phyloP scores from a whole-genome alignment of 192 early-diverging fungal genomes.

The Coemansia sp. region DNA sequence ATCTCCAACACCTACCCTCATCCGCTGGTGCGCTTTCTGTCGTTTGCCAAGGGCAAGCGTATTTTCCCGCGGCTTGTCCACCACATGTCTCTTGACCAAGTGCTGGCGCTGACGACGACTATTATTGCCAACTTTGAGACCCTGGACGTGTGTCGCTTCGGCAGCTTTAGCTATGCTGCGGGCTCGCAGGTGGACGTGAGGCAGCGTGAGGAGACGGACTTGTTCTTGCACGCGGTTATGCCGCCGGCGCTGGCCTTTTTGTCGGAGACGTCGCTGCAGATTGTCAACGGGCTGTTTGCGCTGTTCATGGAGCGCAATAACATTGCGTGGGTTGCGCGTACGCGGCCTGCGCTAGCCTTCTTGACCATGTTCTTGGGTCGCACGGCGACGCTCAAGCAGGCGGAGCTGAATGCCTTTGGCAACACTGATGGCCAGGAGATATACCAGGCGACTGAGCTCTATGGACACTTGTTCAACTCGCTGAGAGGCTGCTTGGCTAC shows the following conservation, averaged over 20 bases:
- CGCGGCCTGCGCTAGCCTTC: conserved; percentile 82
- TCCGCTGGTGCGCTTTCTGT: conserved; percentile 85
- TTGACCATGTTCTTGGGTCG: conserved; percentile 89
- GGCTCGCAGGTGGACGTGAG: conserved; percentile 23
- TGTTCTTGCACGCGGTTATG: conserved; percentile 88
- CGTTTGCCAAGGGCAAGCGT: conserved; percentile 86
- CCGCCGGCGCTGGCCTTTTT: conserved; percentile 82
- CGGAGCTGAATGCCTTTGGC: conserved; percentile 35
- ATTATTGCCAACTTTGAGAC: conserved; percentile 76
- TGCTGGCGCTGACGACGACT: conserved; percentile 73
- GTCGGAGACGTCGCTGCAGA: conserved; percentile 79
- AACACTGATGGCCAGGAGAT: conserved; percentile 28
- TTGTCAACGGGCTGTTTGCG: conserved; percentile 78
- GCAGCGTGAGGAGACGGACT: conserved; percentile 71
- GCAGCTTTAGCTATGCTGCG: conserved; percentile 34
- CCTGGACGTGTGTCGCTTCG: conserved; percentile 66
- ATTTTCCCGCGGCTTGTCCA: conserved; percentile 83
- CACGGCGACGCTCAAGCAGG: conserved; percentile 86
- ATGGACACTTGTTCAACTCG: conserved; percentile 77
- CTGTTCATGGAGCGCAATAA: conserved; percentile 91
- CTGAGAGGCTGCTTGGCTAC: conserved; percentile 74
- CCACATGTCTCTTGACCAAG: conserved; percentile 77
- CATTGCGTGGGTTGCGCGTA: conserved; percentile 81
- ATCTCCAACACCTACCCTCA: conserved; percentile 68
- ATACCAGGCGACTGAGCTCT: conserved; percentile 71